Evolutionary conservation across 139 green algal genomes (phyloP).

Genomic region (Chlamydomonas asymmetrica): DNA sequence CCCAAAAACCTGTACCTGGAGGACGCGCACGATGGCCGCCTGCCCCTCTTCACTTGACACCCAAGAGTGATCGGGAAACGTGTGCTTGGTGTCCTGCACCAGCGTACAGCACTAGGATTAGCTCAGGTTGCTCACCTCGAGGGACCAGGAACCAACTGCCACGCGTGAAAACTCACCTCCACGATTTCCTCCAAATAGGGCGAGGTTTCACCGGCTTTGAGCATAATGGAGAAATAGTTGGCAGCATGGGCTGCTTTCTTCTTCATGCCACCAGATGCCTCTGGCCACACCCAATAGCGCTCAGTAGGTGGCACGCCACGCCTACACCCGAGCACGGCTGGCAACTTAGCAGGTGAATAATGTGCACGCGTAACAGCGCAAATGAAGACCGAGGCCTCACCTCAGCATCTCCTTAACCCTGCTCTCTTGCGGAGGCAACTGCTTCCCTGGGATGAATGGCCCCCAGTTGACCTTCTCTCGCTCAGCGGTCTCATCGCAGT

Average conservation of each 20-base stretch:
- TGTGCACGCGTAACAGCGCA: neutral
- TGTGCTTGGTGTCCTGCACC: slow-evolving; percentile 71
- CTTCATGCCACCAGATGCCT: slow-evolving; percentile 9
- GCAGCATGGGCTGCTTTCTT: slow-evolving; percentile 32
- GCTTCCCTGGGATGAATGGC: slow-evolving; percentile 36
- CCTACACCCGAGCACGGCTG: too few species aligned
- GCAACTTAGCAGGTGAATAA: neutral
- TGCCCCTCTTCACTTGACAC: slow-evolving; percentile 61
- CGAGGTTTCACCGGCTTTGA: slow-evolving; percentile 45
- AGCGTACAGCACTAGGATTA: neutral
- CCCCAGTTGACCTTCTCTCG: slow-evolving; percentile 25
- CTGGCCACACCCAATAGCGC: slow-evolving; percentile 34
- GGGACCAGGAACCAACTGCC: too few species aligned
- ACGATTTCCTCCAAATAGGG: slow-evolving; percentile 60
- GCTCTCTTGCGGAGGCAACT: slow-evolving; percentile 34
- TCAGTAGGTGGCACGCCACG: slow-evolving; percentile 63
- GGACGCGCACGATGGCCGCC: slow-evolving; percentile 61
- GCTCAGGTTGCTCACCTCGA: too few species aligned
- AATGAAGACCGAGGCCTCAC: too few species aligned
- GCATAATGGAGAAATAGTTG: slow-evolving; percentile 67
- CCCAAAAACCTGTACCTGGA: slow-evolving; percentile 28
- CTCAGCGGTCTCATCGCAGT: slow-evolving; percentile 22
- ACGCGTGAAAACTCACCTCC: slow-evolving; percentile 50
- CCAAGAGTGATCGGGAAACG: slow-evolving; percentile 74
- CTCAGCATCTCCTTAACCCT: slow-evolving; percentile 59